Base-by-base conservation (phyloP, 2,329 filamentous ascomycete genomes). In the Orbilia oligospora region DNA sequence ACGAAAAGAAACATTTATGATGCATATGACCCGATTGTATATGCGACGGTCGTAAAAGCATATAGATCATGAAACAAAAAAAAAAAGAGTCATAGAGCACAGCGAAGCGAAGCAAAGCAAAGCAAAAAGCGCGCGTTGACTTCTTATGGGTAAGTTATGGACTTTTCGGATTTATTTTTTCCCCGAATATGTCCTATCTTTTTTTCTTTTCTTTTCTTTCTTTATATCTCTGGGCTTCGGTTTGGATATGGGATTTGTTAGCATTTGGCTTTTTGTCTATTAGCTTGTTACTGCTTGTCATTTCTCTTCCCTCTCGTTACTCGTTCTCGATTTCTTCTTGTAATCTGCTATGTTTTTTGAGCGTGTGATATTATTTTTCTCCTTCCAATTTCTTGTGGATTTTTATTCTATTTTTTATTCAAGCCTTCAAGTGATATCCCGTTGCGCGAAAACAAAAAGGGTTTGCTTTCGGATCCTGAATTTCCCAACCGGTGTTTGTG, bases 1-100 rank as follows among this genome's bases (percentile, higher is more conserved):
- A 65, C 6, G 44, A 49, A 67, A 64, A 70, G 27, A 30, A 30
- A 30, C 27, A 55, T 18, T 65, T 69, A 64, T 58, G 71, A 64
- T 73, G 44, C 36, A 72, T 24, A 61, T 71, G 33, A 30, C 18
- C 6, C 18, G 55, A 46, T 33, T 49, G 18, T 48, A 41, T 55
- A 61, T 27, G 68, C 16, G 55, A 44, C 22, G 20, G 24, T 51
- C 48, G 36, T 30, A 63, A 64, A 53, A 58, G 66, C 66, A 61
- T 70, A 70, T 70, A 70, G 58, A 76, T 76, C 72, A 76, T 76
- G 66, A 56, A 55, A n/a, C n/a, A 49, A 41, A 53, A 22, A 9
- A 38, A 55, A 53, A 49, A 68, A 30, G 6, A 30, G 24, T 61
- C 70, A 56, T 73, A 73, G 61, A 56, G 61, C 36, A 61, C 33